A percentile compares a stretch with the other conserved stretches of the same genome.
phyloP scores from a whole-genome alignment of 495 filamentous ascomycete genomes.

The Penicillium bialowiezense region DNA sequence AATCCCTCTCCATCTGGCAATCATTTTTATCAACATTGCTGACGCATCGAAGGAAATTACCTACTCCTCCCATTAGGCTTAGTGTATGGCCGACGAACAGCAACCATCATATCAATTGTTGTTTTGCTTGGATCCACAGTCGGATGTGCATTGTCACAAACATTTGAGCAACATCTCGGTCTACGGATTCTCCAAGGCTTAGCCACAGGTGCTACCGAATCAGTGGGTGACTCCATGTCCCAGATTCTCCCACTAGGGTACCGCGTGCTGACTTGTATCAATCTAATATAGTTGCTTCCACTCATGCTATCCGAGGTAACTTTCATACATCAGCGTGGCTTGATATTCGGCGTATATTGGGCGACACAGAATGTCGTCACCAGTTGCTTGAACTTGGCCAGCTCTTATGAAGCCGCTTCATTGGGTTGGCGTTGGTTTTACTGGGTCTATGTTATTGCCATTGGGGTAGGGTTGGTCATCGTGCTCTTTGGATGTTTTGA shows the following conservation, averaged over 20 bases:
- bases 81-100: slow-evolving; percentile 26
- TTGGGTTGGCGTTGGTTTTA: slow-evolving; percentile 40
- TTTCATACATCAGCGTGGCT: slow-evolving; percentile 32
- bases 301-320: slow-evolving; percentile 34
- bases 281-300: slow-evolving; percentile 25
- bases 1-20: too few species aligned
- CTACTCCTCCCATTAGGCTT: slow-evolving; percentile 31
- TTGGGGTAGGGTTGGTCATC: slow-evolving; percentile 29
- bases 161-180: slow-evolving; percentile 29
- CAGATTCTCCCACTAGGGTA: not conserved
- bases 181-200: slow-evolving; percentile 33
- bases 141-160: slow-evolving; percentile 27
- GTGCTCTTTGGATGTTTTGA: slow-evolving; percentile 31
- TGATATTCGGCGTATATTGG: slow-evolving; percentile 33
- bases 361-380: slow-evolving; percentile 33
- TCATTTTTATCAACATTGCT: not conserved
- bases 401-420: slow-evolving; percentile 30
- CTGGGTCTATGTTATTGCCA: slow-evolving; percentile 32
- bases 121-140: slow-evolving; percentile 24
- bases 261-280: too few species aligned
- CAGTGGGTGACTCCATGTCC: slow-evolving; percentile 14
- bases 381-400: slow-evolving; percentile 26
- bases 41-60: slow-evolving; percentile 23
- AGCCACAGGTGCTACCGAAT: slow-evolving; percentile 34
- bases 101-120: slow-evolving; percentile 19